Conservation (phyloP, 2,329 filamentous ascomycete genomes). For the Chaetomiaceae sp. region DNA sequence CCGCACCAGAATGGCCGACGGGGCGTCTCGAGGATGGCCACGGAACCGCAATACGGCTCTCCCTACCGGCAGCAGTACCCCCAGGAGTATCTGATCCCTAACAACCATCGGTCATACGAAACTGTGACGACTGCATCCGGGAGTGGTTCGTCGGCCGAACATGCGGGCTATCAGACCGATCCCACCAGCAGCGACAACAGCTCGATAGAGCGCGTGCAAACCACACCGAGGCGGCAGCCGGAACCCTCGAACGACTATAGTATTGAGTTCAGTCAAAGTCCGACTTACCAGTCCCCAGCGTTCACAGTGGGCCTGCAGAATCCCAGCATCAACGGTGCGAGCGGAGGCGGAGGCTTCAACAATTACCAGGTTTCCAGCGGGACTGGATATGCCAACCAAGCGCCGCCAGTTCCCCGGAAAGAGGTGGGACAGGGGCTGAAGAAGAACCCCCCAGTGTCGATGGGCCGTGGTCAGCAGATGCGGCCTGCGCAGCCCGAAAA, state of each 20-base stretch:
- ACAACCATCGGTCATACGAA: conserved; percentile 78
- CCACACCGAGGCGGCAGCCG: conserved; percentile 46
- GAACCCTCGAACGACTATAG: conserved; percentile 61
- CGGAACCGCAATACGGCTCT: conserved; percentile 42
- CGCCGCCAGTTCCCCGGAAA: conserved; percentile 34
- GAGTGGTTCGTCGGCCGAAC: conserved; percentile 68
- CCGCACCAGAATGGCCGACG: conserved; percentile 31
- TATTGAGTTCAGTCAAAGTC: conserved; percentile 47
- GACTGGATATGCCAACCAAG: conserved; percentile 10
- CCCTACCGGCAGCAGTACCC: conserved; percentile 37
- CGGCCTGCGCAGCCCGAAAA: conserved; percentile 53
- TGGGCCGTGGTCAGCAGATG: conserved; percentile 22
- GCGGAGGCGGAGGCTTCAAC: conserved; percentile 8
- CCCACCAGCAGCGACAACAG: conserved; percentile 86
- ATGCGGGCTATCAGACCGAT: conserved; percentile 76
- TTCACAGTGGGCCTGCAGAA: conserved; percentile 33
- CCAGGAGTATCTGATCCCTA: conserved; percentile 49
- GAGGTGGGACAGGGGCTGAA: conserved; percentile 26
- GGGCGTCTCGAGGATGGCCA: conserved; percentile 39
- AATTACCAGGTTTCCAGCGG: conserved; percentile 17
- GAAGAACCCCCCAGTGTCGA: conserved; percentile 24
- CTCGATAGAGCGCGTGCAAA: conserved; percentile 70
- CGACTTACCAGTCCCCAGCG: conserved; percentile 39
- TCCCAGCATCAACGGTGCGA: conserved; percentile 14
- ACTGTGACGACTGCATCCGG: conserved; percentile 75